Conservation (phyloP, 768 basidiomycete genomes). For the Suillus bovinus region DNA sequence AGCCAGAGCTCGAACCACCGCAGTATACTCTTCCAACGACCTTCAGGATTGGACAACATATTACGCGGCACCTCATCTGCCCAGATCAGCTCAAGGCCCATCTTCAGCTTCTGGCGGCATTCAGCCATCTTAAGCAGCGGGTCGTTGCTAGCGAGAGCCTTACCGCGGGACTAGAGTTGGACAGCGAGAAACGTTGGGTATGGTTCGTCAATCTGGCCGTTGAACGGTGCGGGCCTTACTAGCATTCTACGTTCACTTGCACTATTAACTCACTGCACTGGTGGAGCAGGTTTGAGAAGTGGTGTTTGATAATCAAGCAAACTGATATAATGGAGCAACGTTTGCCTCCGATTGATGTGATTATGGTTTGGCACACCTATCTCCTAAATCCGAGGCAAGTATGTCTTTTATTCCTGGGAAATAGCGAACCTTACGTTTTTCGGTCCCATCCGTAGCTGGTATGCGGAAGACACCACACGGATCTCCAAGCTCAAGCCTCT, state of each 20-base stretch:
- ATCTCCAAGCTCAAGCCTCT: constrained; percentile 3
- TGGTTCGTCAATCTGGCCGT: constrained; percentile 41
- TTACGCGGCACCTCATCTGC: constrained; percentile 18
- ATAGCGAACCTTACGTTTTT: not conserved
- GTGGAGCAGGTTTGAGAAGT: constrained; percentile 34
- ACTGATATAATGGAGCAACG: constrained; percentile 6
- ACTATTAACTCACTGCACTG: not conserved
- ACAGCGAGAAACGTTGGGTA: constrained; percentile 31
- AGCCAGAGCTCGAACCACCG: constrained; percentile 9
- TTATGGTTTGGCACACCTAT: constrained; percentile 44
- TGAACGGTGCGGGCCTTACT: constrained; percentile 28
- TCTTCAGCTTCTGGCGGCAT: constrained; percentile 28
- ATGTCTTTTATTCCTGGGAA: not conserved
- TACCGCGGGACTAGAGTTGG: constrained; percentile 22
- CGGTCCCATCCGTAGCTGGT: constrained; percentile 19
- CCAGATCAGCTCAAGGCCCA: constrained; percentile 33
- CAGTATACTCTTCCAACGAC: constrained; percentile 18
- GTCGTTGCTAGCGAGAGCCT: constrained; percentile 19
- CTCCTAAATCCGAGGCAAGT: constrained; percentile 38
- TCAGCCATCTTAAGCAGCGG: constrained; percentile 21
- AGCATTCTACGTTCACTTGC: not conserved
- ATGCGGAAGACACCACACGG: constrained; percentile 22
- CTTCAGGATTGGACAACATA: constrained; percentile 14
- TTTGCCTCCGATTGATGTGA: constrained; percentile 38
- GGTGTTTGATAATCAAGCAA: constrained; percentile 24